Evolutionary conservation across 768 basidiomycete species (phyloP).

Genomic region (Guyanaporus albipodus): DNA sequence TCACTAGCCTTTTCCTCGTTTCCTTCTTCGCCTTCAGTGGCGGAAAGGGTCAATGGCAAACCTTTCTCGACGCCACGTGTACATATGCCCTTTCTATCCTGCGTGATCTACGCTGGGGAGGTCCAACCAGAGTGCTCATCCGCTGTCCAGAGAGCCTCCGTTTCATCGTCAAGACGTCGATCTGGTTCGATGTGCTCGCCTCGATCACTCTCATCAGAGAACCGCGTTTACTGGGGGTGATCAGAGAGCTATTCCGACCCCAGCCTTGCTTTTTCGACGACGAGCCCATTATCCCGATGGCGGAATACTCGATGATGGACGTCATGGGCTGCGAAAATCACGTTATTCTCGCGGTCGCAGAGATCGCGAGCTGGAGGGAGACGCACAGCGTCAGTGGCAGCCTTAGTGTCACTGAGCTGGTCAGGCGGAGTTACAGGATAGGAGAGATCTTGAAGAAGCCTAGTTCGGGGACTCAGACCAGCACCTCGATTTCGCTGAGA

Average conservation of each 20-base stretch:
- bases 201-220: constrained; percentile 60
- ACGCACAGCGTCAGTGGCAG: constrained; percentile 34
- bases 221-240: constrained; percentile 55
- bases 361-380: constrained; percentile 70
- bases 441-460: constrained; percentile 35
- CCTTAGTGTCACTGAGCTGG: constrained; percentile 60
- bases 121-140: constrained; percentile 44
- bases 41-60: constrained; percentile 63
- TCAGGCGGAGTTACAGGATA: constrained; percentile 49
- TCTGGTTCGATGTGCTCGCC: constrained; percentile 86
- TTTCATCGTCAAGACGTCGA: constrained; percentile 78
- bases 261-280: constrained; percentile 20
- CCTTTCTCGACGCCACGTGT: constrained; percentile 61
- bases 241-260: constrained; percentile 50
- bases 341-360: constrained; percentile 75
- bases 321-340: constrained; percentile 85
- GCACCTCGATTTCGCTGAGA: constrained; percentile 2
- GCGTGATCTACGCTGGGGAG: constrained; percentile 31
- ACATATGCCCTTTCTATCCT: constrained; percentile 51
- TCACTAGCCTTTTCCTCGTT: constrained; percentile 72
- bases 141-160: constrained; percentile 47
- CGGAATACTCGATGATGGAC: constrained; percentile 65
- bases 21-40: constrained; percentile 78
- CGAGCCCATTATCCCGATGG: constrained; percentile 38
- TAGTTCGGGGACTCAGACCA: constrained; percentile 4